Evolutionary conservation across 2,329 filamentous ascomycete genomes (phyloP).

Genomic region (Fusarium proliferatum): DNA sequence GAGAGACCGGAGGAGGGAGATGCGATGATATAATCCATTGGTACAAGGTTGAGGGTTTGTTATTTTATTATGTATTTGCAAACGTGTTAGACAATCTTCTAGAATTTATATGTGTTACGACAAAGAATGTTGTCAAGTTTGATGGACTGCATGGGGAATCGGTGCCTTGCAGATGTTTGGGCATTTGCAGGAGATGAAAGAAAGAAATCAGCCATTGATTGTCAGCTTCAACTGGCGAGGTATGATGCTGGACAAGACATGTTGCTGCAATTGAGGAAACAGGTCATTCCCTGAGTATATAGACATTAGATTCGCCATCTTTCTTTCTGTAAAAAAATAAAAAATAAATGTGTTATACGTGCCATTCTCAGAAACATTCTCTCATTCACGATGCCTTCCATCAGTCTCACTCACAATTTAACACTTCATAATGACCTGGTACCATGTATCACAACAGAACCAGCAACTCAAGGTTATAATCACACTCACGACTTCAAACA

Average conservation of each 20-base stretch:
- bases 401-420: not conserved
- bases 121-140: not conserved
- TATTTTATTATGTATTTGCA: not conserved
- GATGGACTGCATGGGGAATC: not conserved
- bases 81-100: constrained; percentile 12
- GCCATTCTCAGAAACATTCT: not conserved
- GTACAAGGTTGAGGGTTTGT: not conserved
- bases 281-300: not conserved
- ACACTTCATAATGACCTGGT: not conserved
- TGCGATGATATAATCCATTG: constrained; percentile 5
- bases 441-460: not conserved
- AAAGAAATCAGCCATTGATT: constrained; percentile 9
- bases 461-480: too few relatives aligned
- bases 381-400: constrained; percentile 13
- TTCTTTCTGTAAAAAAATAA: too few relatives aligned
- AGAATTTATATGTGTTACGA: constrained; percentile 16
- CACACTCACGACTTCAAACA: not conserved
- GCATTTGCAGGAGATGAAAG: not conserved
- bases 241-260: not conserved
- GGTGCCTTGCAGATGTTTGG: constrained; percentile 8
- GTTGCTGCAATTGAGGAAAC: too few relatives aligned
- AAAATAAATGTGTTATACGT: not conserved
- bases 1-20: constrained; percentile 15
- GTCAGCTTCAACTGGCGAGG: not conserved
- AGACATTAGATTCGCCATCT: not conserved